Percentiles rank a stretch among this genome's conserved stretches.
Evolutionary conservation across 495 filamentous ascomycete genomes (phyloP).

Genomic region (Neurospora sp.): DNA sequence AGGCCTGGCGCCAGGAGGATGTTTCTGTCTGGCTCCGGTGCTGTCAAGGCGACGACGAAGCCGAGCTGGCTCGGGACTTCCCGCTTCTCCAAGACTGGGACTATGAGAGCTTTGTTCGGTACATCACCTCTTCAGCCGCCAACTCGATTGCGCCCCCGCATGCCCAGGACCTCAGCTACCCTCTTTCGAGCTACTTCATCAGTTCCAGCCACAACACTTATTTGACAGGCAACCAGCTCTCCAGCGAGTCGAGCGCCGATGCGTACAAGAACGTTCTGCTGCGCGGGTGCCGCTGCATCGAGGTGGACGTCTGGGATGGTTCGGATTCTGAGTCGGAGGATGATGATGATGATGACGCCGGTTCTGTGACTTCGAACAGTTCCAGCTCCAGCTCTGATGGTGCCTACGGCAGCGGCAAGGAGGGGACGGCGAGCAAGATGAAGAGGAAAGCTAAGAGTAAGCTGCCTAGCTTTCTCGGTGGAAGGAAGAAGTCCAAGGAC

Average conservation of each 20-base stretch:
- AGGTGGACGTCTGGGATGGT: constrained; percentile 95
- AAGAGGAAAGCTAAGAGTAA: constrained; percentile 27
- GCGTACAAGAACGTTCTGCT: constrained; percentile 77
- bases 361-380: constrained; percentile 5
- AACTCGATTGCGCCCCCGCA: constrained; percentile 30
- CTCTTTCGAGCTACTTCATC: constrained; percentile 81
- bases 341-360: constrained; percentile 16
- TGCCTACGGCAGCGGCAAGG: constrained; percentile 2
- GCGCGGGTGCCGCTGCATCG: constrained; percentile 82
- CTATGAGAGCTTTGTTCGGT: constrained; percentile 43
- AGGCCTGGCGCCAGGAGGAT: constrained; percentile 28
- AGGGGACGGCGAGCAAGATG: constrained; percentile 15
- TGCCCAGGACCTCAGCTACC: constrained; percentile 47
- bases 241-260: constrained; percentile 67
- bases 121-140: constrained; percentile 49
- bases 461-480: constrained; percentile 28
- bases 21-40: constrained; percentile 26
- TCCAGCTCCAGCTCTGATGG: constrained; percentile 17
- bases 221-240: constrained; percentile 84
- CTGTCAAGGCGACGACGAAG: constrained; percentile 25
- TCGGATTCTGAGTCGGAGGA: constrained; percentile 40
- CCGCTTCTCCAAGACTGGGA: constrained; percentile 20
- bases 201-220: constrained; percentile 95
- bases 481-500: constrained; percentile 6
- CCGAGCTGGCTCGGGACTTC: constrained; percentile 14